Conservation (phyloP, 768 basidiomycete genomes). For the Mycena capillaripes region DNA sequence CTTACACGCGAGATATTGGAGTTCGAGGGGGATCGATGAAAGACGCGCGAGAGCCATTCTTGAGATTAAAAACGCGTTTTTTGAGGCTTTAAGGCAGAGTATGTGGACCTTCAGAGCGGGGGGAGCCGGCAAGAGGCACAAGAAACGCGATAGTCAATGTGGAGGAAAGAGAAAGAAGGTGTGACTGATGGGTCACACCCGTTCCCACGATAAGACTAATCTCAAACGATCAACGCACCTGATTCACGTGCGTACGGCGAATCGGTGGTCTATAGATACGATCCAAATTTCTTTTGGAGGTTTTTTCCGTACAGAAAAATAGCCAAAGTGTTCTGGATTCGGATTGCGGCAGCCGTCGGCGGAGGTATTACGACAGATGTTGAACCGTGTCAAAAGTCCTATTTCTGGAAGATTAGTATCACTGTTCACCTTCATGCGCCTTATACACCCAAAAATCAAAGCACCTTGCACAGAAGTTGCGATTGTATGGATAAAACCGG, state of each 20-base stretch:
- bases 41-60: conserved; percentile 31
- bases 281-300: too few species aligned
- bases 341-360: too few species aligned
- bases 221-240: neutral
- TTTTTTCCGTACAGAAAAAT: too few species aligned
- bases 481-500: too few species aligned
- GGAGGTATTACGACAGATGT: too few species aligned
- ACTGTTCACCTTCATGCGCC: too few species aligned
- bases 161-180: neutral
- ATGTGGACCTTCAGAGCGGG: neutral
- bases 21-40: neutral
- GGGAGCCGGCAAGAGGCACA: neutral
- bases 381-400: too few species aligned
- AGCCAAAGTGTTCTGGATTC: too few species aligned
- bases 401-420: too few species aligned
- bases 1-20: conserved; percentile 23
- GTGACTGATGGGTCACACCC: neutral
- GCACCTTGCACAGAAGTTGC: too few species aligned
- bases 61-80: neutral
- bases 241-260: neutral
- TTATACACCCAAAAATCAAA: too few species aligned
- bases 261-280: too few species aligned
- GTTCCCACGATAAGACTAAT: neutral
- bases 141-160: conserved; percentile 11
- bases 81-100: neutral